phyloP scores from a whole-genome alignment of 345 rosid genomes.

The Geranium brycei region DNA sequence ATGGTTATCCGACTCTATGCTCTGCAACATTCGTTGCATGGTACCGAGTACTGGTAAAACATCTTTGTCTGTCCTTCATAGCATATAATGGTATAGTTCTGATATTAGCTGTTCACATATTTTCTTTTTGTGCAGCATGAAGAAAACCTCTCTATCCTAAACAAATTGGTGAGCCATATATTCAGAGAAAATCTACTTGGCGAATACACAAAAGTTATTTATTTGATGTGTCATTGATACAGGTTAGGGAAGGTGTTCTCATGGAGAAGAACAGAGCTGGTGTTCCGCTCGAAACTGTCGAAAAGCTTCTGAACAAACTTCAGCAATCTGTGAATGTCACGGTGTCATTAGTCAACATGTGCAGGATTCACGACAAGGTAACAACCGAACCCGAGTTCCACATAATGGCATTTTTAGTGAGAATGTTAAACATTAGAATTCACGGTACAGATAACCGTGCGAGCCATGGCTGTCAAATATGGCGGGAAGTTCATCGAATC shows the following conservation, averaged over 20 bases:
- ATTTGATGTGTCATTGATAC: neutral
- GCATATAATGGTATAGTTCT: neutral
- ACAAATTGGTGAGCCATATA: slow-evolving; percentile 37
- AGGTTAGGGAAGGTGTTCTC: slow-evolving; percentile 45
- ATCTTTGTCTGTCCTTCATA: slow-evolving; percentile 1
- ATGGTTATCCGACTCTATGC: slow-evolving; percentile 44
- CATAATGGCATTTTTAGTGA: neutral
- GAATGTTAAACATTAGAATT: slow-evolving; percentile 8
- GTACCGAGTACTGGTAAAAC: slow-evolving; percentile 64
- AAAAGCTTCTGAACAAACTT: slow-evolving; percentile 32
- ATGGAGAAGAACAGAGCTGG: slow-evolving; percentile 28
- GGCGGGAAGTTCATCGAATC: slow-evolving; percentile 70
- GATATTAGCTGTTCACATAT: slow-evolving; percentile 10
- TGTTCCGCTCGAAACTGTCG: slow-evolving; percentile 26
- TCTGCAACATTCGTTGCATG: slow-evolving; percentile 60
- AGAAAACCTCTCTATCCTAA: slow-evolving; percentile 51
- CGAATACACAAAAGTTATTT: neutral
- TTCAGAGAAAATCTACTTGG: slow-evolving; percentile 1
- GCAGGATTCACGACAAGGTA: slow-evolving; percentile 63
- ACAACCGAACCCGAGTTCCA: slow-evolving; percentile 4
- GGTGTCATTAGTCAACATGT: slow-evolving; percentile 62
- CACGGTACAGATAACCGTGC: slow-evolving; percentile 41
- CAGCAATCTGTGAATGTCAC: slow-evolving; percentile 50
- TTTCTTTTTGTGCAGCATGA: slow-evolving; percentile 46
- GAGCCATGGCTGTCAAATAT: slow-evolving; percentile 73